Evolutionary conservation across 2,329 filamentous ascomycete genomes (phyloP), one percentile per base, ranked within the genome.

Genomic region (Lecanicillium sp.): DNA sequence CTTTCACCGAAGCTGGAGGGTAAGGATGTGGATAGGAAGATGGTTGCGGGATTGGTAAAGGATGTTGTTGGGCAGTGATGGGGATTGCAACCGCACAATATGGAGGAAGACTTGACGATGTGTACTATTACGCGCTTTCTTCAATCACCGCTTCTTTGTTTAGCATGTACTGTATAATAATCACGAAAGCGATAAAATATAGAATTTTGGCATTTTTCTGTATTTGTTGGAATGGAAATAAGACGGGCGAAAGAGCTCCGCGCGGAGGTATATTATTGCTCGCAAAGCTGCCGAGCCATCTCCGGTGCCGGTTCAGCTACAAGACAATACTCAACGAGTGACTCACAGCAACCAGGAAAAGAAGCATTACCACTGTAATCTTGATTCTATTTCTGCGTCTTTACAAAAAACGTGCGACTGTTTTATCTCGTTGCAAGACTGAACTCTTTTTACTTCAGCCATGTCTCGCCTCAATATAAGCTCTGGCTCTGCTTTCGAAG

Each of bases 41-140:
- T 73, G 46, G 62, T 88, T 34, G 71, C 70, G 4, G 73, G 64
- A 49, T 59, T 80, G 48, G 75, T 85, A 35, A 81, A 81, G 61
- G 64, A 77, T 52, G 41, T 15, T 8, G 13, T 20, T 8, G 22
- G 31, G n/a, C 15, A 33, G 22, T 35, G 31, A 36, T 56, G 37
- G 49, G 41, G 17, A 34, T 25, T 25, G 22, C 7, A 7, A 25
- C 7, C 22, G 7, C 22, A 25, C 22, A 11, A 7, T 7, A 18
- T 22, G 8, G 13, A 12, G 18, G 9, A n/a, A 7, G 12, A 17
- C 9, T 17, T 14, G 33, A 18, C 14, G 12, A 22, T 14, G 9
- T 15, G 40, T 17, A 22, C 18, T 33, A 17, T 34, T 8, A 18
- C 33, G 9, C 30, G 34, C 27, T 16, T 11, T 15, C 6, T 30